Conservation (phyloP, 2,329 filamentous ascomycete species). For the Microsporum canis region DNA sequence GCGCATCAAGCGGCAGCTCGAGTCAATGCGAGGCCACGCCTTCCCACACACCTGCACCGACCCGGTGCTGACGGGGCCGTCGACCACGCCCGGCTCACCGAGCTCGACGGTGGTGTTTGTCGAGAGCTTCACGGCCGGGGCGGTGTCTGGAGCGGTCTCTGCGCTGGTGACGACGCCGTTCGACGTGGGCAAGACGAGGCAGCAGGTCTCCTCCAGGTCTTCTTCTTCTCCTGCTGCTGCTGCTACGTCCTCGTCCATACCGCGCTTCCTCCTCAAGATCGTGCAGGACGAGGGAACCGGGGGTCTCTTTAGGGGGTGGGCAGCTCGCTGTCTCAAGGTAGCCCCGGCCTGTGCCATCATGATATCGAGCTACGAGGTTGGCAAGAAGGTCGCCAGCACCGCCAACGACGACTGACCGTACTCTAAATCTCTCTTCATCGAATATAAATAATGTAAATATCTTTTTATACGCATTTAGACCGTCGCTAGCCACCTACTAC, state of each 20-base stretch:
- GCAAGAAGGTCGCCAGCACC: constrained; percentile 72
- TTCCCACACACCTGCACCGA: constrained; percentile 3
- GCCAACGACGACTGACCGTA: constrained; percentile 51
- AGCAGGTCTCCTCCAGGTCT: constrained; percentile 50
- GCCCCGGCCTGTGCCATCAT: constrained; percentile 96
- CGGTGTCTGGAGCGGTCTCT: constrained; percentile 68
- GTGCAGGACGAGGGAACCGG: constrained; percentile 69
- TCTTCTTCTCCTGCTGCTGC: too few species aligned
- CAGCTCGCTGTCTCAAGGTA: constrained; percentile 82
- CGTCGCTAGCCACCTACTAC: neutral
- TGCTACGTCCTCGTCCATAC: constrained; percentile 46
- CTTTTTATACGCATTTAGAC: neutral
- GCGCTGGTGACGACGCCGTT: constrained; percentile 89
- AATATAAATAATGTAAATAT: neutral
- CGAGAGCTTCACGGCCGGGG: constrained; percentile 83
- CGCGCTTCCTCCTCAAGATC: constrained; percentile 77
- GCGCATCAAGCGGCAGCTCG: constrained; percentile 59
- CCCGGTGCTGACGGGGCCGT: neutral
- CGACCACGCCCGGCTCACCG: constrained; percentile 33
- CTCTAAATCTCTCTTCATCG: neutral
- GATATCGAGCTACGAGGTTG: constrained; percentile 96
- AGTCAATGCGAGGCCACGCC: constrained; percentile 50
- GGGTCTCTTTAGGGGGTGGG: constrained; percentile 85
- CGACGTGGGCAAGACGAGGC: constrained; percentile 92
- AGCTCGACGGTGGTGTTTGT: constrained; percentile 67